phyloP scores from a whole-genome alignment of 2,329 filamentous ascomycete genomes.

The Elsinoe australis region DNA sequence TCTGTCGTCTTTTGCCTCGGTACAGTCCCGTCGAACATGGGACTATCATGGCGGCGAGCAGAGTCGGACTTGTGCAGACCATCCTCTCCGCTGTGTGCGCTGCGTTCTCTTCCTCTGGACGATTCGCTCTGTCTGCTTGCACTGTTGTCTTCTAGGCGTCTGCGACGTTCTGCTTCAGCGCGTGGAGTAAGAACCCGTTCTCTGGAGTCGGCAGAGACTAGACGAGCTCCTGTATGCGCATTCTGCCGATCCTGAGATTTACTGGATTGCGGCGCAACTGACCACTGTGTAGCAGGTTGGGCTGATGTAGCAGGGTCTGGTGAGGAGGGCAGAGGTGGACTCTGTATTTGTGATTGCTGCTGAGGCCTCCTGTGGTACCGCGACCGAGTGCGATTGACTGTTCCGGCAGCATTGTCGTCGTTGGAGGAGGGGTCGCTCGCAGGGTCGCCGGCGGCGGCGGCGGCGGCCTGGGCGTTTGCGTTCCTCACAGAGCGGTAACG shows the following conservation, averaged over 20 bases:
- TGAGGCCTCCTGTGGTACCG: conserved; percentile 20
- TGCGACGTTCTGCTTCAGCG: conserved; percentile 10
- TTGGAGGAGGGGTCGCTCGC: conserved; percentile 8
- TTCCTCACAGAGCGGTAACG: conserved; percentile 53
- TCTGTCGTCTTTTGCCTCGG: background rate
- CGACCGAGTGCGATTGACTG: conserved; percentile 20
- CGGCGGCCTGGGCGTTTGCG: conserved; percentile 28
- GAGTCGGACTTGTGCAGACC: background rate
- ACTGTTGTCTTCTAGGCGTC: conserved; percentile 14
- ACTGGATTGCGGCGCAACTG: background rate
- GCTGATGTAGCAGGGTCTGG: background rate
- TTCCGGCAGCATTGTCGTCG: conserved; percentile 15
- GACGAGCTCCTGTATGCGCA: background rate
- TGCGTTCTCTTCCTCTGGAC: background rate
- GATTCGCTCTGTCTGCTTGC: conserved; percentile 14
- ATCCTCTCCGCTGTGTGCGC: background rate
- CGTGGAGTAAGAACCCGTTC: conserved; percentile 10
- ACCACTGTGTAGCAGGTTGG: background rate
- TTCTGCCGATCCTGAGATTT: conserved; percentile 1
- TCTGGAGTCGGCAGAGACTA: background rate
- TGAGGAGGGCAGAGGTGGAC: background rate
- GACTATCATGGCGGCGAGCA: conserved; percentile 8
- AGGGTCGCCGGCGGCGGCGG: conserved; percentile 3
- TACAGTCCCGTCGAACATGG: conserved; percentile 4
- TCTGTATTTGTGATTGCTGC: conserved; percentile 7